Evolutionary conservation across 2,329 filamentous ascomycete species (phyloP).

Genomic region (Epichloe hybrida): DNA sequence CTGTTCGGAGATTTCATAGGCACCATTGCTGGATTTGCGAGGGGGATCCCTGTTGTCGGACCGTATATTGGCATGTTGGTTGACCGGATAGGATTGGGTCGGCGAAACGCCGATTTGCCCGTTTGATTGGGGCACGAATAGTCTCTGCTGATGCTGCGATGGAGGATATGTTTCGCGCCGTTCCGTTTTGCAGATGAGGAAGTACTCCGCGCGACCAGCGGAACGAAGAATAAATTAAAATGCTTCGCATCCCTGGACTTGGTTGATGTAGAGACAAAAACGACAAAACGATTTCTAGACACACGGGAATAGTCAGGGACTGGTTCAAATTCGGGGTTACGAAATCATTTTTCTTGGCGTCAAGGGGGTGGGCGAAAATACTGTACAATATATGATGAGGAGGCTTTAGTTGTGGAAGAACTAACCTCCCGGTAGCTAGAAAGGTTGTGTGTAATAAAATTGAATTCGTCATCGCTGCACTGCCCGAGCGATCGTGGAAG

Average conservation of each 20-base stretch:
- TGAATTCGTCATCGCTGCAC: neutral
- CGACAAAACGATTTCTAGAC: neutral
- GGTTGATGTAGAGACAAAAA: neutral
- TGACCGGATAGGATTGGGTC: conserved; percentile 55
- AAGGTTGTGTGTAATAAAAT: neutral
- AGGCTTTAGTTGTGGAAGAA: neutral
- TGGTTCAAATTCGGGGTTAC: neutral
- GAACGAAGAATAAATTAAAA: neutral
- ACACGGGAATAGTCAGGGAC: neutral
- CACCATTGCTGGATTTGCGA: conserved; percentile 78
- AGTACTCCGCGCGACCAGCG: neutral
- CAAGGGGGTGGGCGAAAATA: neutral
- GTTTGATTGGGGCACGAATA: conserved; percentile 35
- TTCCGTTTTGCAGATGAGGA: neutral
- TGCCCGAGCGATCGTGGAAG: neutral
- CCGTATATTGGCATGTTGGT: conserved; percentile 68
- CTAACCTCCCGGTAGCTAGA: neutral
- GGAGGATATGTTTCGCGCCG: neutral
- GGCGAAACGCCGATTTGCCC: conserved; percentile 64
- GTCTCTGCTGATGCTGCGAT: neutral
- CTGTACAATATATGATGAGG: neutral
- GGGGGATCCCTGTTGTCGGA: conserved; percentile 67
- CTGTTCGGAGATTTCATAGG: conserved; percentile 94
- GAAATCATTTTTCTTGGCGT: neutral
- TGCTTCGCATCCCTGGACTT: neutral